Percentiles rank a stretch among this genome's conserved stretches.
phyloP scores from a whole-genome alignment of 116 monocot species.

The Dioscorea cayenensis region DNA sequence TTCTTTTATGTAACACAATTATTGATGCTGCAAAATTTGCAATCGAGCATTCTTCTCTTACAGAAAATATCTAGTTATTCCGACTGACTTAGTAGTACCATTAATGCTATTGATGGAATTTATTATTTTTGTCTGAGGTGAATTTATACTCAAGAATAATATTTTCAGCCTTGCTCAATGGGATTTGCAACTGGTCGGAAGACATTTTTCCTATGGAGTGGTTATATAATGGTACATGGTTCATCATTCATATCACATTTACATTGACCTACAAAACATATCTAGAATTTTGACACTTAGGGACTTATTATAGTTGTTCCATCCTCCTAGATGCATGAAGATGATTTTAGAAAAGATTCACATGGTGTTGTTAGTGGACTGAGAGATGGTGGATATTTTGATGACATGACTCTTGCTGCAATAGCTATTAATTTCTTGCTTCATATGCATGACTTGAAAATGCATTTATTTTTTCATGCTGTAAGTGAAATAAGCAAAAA shows the following conservation, averaged over 20 bases:
- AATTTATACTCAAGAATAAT: not conserved
- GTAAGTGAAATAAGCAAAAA: no score
- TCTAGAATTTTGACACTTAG: not conserved
- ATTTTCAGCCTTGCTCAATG: constrained; percentile 93
- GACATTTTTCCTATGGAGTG: constrained; percentile 98
- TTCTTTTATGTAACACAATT: no score
- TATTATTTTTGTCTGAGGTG: not conserved
- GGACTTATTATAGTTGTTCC: not conserved
- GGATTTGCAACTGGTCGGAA: constrained; percentile 99
- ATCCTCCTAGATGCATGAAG: constrained; percentile 88
- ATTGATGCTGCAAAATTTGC: no score
- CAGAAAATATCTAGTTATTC: no score
- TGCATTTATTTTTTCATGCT: not conserved
- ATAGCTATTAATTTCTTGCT: constrained; percentile 57
- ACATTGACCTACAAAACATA: not conserved
- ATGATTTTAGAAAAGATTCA: constrained; percentile 81
- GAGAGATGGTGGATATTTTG: constrained; percentile 94
- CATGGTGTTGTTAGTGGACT: constrained; percentile 86
- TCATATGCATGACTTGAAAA: not conserved
- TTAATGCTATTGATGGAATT: not conserved
- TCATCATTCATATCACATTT: constrained; percentile 1
- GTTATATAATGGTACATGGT: constrained; percentile 93
- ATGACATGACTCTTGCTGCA: constrained; percentile 99
- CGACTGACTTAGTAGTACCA: not conserved
- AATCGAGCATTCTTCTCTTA: no score